Percentiles rank a stretch among this genome's conserved stretches.
phyloP scores from a whole-genome alignment of 306 rosid genomes.

The Medicago ruthenica region DNA sequence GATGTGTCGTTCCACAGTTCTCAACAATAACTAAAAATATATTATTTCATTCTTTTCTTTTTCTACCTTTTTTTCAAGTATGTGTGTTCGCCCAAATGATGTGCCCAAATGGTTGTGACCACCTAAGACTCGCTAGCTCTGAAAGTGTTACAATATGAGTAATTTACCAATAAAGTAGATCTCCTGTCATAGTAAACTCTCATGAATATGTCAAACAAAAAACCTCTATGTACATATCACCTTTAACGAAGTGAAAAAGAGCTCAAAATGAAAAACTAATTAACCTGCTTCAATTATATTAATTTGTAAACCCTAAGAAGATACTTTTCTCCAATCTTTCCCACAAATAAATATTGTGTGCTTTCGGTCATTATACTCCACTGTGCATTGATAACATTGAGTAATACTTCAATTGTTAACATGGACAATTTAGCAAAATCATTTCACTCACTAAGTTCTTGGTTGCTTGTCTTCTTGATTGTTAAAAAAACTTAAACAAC shows the following conservation, averaged over 20 bases:
- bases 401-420: not conserved
- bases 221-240: not conserved
- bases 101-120: too few species aligned
- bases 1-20: not conserved
- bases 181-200: not conserved
- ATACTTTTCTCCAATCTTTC: not conserved
- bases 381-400: not conserved
- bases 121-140: too few species aligned
- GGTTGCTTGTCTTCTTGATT: not conserved
- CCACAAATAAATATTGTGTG: not conserved
- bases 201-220: slow-evolving; percentile 13
- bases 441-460: not conserved
- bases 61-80: too few species aligned
- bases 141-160: not conserved
- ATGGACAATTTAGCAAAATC: not conserved
- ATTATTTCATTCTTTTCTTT: too few species aligned
- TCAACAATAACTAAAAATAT: not conserved
- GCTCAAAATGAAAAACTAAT: not conserved
- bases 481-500: not conserved
- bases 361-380: not conserved
- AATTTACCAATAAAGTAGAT: slow-evolving; percentile 1
- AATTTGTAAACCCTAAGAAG: slow-evolving; percentile 12
- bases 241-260: not conserved
- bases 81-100: too few species aligned
- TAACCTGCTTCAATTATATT: not conserved